Percentiles rank a stretch among this genome's conserved stretches.
These are phyloP conservation scores for Chaetomidium leptoderma DNA, from an alignment of 495 filamentous ascomycete genomes.

Conservation along the genomic window DNA sequence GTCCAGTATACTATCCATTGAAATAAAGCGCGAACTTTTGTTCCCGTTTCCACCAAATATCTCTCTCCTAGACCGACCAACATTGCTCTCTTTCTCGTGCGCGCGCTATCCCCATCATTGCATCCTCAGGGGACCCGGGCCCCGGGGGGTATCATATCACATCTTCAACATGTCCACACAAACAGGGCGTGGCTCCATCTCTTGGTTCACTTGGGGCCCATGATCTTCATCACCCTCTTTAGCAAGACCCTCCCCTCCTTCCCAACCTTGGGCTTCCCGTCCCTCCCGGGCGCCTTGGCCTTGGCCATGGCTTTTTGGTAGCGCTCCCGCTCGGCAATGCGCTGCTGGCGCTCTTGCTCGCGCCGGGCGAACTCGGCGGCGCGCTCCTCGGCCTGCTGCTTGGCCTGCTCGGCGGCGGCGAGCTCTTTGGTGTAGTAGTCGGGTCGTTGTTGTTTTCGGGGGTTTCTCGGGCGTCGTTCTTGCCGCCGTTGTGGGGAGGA, in stretches of 20 bases:
- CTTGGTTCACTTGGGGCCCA: slow-evolving; percentile 41
- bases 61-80: too few relatives aligned
- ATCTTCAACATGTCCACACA: too few relatives aligned
- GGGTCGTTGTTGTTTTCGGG: slow-evolving; percentile 52
- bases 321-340: slow-evolving; percentile 57
- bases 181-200: too few relatives aligned
- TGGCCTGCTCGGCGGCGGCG: slow-evolving; percentile 57
- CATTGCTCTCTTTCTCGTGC: too few relatives aligned
- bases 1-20: too few relatives aligned
- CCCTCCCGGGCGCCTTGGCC: slow-evolving; percentile 66
- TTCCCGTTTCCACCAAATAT: too few relatives aligned
- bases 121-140: too few relatives aligned
- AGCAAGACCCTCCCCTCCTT: slow-evolving; percentile 78
- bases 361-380: slow-evolving; percentile 54
- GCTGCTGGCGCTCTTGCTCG: slow-evolving; percentile 48
- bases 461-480: slow-evolving; percentile 25
- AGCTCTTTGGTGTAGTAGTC: slow-evolving; percentile 74
- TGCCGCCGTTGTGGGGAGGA: slow-evolving; percentile 7
- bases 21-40: too few relatives aligned
- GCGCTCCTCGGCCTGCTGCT: slow-evolving; percentile 58
- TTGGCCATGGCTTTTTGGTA: slow-evolving; percentile 68
- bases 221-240: slow-evolving; percentile 71
- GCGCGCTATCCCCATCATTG: too few relatives aligned
- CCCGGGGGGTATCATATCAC: too few relatives aligned
- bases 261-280: slow-evolving; percentile 80